phyloP scores from a whole-genome alignment of 1,284 basidiomycete genomes.

The Lentinula novae-zelandiae region DNA sequence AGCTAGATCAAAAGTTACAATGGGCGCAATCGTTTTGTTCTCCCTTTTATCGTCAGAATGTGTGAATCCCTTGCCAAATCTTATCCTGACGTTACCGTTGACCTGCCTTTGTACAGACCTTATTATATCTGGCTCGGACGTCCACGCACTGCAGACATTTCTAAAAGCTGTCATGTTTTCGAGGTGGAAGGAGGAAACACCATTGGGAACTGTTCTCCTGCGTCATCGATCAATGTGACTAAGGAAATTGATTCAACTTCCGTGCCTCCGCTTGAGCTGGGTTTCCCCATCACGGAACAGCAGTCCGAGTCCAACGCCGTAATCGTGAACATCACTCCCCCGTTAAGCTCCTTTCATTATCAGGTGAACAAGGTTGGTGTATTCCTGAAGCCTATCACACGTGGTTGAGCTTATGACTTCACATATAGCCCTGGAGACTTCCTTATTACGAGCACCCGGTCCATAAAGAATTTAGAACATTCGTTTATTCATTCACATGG shows the following conservation, averaged over 20 bases:
- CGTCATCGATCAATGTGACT: slow-evolving; percentile 26
- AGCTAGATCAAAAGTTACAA: slow-evolving; percentile 64
- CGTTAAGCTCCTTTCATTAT: slow-evolving; percentile 76
- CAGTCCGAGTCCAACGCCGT: slow-evolving; percentile 21
- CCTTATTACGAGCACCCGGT: slow-evolving; percentile 75
- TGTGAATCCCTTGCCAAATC: slow-evolving; percentile 19
- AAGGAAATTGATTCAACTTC: slow-evolving; percentile 25
- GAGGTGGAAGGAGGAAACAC: slow-evolving; percentile 71
- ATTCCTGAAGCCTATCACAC: not conserved
- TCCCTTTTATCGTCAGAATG: slow-evolving; percentile 71
- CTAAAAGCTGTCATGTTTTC: slow-evolving; percentile 58
- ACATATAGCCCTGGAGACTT: slow-evolving; percentile 61
- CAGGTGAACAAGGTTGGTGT: slow-evolving; percentile 51
- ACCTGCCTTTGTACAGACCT: slow-evolving; percentile 33
- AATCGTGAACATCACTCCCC: slow-evolving; percentile 50
- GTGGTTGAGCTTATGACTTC: slow-evolving; percentile 1
- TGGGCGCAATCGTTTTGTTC: slow-evolving; percentile 69
- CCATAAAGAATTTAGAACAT: slow-evolving; percentile 75
- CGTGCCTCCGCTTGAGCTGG: slow-evolving; percentile 38
- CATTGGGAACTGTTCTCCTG: slow-evolving; percentile 49
- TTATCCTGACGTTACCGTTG: not conserved
- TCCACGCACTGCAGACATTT: slow-evolving; percentile 62
- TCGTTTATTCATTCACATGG: slow-evolving; percentile 78
- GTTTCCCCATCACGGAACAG: slow-evolving; percentile 32
- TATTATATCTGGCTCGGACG: slow-evolving; percentile 82